Evolutionary conservation across 108 stramenopile species (phyloP).

Genomic region (Stephanodiscus minutulus): DNA sequence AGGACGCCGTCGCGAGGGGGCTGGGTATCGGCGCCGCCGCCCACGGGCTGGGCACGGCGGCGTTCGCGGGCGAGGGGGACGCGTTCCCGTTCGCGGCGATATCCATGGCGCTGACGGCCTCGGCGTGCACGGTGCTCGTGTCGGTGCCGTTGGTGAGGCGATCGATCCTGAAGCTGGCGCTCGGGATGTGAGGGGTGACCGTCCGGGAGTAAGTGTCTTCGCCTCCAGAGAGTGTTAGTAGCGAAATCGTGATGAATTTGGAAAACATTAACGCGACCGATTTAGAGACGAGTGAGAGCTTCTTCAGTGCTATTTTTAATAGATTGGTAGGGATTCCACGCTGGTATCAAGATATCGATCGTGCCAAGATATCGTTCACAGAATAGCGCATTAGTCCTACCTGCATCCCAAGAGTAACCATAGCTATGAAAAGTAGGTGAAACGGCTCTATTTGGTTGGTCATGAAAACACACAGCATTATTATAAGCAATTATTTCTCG

Average conservation of each 20-base stretch:
- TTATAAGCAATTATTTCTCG: no score
- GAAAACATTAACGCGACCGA: background rate
- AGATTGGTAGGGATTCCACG: background rate
- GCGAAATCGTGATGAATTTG: background rate
- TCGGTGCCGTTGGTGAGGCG: slow-evolving; percentile 66
- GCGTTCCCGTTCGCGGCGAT: slow-evolving; percentile 94
- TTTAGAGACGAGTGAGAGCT: no score
- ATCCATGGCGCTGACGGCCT: slow-evolving; percentile 86
- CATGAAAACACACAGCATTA: no score
- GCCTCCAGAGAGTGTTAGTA: no score
- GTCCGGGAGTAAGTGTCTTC: no score
- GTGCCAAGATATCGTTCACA: background rate
- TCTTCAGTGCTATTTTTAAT: background rate
- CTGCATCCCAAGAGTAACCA: no score
- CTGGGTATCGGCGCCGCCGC: slow-evolving; percentile 89
- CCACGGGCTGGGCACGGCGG: slow-evolving; percentile 92
- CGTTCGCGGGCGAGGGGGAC: slow-evolving; percentile 87
- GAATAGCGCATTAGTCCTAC: background rate
- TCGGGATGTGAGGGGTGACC: slow-evolving; percentile 45
- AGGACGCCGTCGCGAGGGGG: slow-evolving; percentile 86
- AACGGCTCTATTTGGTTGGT: no score
- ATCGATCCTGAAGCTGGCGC: slow-evolving; percentile 59
- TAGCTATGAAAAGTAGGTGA: no score
- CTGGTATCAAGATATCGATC: background rate
- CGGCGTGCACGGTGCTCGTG: slow-evolving; percentile 68